Evolutionary conservation across 768 basidiomycete species (phyloP).

Genomic region (Mycena belliarum): DNA sequence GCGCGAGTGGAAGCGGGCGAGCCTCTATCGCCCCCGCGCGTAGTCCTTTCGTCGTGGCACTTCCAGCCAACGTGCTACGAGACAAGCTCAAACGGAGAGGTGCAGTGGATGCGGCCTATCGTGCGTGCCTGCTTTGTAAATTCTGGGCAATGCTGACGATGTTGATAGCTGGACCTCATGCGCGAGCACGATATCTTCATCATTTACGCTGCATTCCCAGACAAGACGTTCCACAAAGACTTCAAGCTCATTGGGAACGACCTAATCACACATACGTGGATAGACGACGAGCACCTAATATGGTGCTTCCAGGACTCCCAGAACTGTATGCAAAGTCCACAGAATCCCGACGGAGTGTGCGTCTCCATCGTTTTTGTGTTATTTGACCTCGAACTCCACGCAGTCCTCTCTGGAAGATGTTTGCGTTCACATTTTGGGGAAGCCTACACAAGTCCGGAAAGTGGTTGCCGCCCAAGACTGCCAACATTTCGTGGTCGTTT

Average conservation of each 20-base stretch:
- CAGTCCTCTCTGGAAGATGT: conserved; percentile 17
- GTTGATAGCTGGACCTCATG: conserved; percentile 7
- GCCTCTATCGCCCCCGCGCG: neutral
- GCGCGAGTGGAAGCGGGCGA: neutral
- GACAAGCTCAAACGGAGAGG: conserved; percentile 13
- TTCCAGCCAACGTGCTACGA: conserved; percentile 10
- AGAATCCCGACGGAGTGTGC: conserved; percentile 19
- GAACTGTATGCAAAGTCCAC: conserved; percentile 3
- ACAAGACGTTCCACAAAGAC: conserved; percentile 10
- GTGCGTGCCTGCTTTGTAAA: neutral
- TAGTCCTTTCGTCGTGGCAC: conserved; percentile 12
- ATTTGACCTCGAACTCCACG: neutral
- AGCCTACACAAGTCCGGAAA: conserved; percentile 10
- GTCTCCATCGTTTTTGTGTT: neutral
- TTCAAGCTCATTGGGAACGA: conserved; percentile 15
- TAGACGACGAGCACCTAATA: conserved; percentile 14
- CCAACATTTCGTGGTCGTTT: conserved; percentile 15
- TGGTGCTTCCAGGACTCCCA: conserved; percentile 16
- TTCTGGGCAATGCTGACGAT: neutral
- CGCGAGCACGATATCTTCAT: conserved; percentile 15
- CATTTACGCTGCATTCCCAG: conserved; percentile 8
- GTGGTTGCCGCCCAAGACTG: conserved; percentile 3
- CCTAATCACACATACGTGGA: conserved; percentile 15
- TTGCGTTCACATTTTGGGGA: conserved; percentile 21
- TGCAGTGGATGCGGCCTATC: conserved; percentile 14